Evolutionary conservation across 345 rosid species (phyloP).

Genomic region (Excoecaria agallocha): DNA sequence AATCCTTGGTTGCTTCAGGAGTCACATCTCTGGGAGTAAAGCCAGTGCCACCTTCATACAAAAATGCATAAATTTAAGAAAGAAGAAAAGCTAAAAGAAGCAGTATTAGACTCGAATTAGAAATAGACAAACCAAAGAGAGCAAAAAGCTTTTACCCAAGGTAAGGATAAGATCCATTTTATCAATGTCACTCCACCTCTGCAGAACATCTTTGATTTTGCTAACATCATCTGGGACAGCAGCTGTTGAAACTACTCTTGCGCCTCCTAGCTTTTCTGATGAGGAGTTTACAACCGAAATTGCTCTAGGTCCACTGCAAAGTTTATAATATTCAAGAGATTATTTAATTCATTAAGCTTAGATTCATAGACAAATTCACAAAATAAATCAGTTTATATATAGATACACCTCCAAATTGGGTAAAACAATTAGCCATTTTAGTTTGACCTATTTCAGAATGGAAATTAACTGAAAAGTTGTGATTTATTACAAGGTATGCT

Average conservation of each 20-base stretch:
- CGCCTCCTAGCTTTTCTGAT: slow-evolving; percentile 83
- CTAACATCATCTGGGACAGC: slow-evolving; percentile 78
- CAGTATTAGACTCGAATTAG: neutral
- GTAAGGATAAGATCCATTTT: slow-evolving; percentile 81
- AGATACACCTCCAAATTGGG: neutral
- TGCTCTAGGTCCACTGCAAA: slow-evolving; percentile 85
- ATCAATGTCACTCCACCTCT: slow-evolving; percentile 75
- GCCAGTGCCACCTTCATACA: slow-evolving; percentile 79
- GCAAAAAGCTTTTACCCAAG: slow-evolving; percentile 50
- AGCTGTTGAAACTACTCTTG: slow-evolving; percentile 67
- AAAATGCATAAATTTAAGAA: slow-evolving; percentile 4
- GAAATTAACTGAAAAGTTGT: neutral
- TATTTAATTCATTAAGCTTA: neutral
- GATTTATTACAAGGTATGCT: neutral
- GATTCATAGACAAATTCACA: neutral
- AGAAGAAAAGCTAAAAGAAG: slow-evolving; percentile 6
- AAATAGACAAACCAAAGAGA: slow-evolving; percentile 3
- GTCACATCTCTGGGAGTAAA: slow-evolving; percentile 94
- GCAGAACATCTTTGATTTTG: slow-evolving; percentile 62
- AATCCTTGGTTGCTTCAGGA: slow-evolving; percentile 87
- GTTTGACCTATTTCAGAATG: neutral
- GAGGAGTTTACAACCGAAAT: slow-evolving; percentile 67
- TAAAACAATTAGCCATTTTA: neutral
- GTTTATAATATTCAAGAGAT: slow-evolving; percentile 17
- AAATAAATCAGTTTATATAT: neutral